Evolutionary conservation across 139 green algal species (phyloP).

Genomic region (Chara braunii): DNA sequence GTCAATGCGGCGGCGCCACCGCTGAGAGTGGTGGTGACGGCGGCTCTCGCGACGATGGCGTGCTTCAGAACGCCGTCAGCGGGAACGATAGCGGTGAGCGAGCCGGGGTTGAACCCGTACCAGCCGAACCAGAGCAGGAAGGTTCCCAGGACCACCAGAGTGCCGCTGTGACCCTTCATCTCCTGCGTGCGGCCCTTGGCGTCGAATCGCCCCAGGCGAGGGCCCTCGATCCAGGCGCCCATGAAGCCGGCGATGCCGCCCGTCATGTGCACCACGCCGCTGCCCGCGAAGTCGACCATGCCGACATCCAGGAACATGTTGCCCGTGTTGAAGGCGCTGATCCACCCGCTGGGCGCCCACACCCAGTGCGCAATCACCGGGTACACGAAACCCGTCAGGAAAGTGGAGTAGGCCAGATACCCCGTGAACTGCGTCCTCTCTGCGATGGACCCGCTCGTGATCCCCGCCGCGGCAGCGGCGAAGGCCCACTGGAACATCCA

Average conservation of each 20-base stretch:
- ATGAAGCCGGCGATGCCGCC: slow-evolving; percentile 43
- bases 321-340: slow-evolving; percentile 28
- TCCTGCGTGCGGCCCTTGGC: slow-evolving; percentile 38
- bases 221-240: slow-evolving; percentile 72
- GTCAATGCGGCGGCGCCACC: slow-evolving; percentile 49
- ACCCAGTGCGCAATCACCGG: slow-evolving; percentile 57
- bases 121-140: slow-evolving; percentile 76
- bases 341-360: slow-evolving; percentile 47
- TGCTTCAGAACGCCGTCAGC: no score
- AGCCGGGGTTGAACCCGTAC: slow-evolving; percentile 76
- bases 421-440: slow-evolving; percentile 39
- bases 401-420: slow-evolving; percentile 50
- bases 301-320: background rate
- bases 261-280: slow-evolving; percentile 57
- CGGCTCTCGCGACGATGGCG: slow-evolving; percentile 41
- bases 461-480: slow-evolving; percentile 30
- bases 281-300: slow-evolving; percentile 26
- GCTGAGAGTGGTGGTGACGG: slow-evolving; percentile 64
- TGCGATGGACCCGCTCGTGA: slow-evolving; percentile 37
- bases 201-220: slow-evolving; percentile 86
- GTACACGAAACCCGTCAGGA: slow-evolving; percentile 58
- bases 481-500: slow-evolving; percentile 46
- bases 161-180: slow-evolving; percentile 67
- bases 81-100: no score
- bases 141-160: slow-evolving; percentile 54